Evolutionary conservation across 805 yeast genomes (phyloP), one percentile per base, ranked within the genome.

Genomic region (Torulaspora maleeae): DNA sequence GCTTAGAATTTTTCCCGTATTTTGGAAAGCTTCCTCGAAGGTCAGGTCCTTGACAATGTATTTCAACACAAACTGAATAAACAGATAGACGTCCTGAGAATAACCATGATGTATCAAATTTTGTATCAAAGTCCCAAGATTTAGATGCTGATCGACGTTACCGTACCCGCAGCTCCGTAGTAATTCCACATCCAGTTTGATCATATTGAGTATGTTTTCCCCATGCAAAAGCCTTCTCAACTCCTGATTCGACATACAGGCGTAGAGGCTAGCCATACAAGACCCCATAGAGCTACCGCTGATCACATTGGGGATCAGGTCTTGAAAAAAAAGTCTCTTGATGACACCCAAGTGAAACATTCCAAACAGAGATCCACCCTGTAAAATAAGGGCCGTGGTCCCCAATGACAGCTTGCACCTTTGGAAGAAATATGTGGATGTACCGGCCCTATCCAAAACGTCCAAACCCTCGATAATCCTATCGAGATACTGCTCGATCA

Each of bases 221-320:
- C 64, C 74, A 43, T 72, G 65, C 15, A 80, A 61, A 10, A 74
- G 67, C 3, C 63, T 67, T 1, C 67, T 66, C 5, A 90, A 67
- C 54, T 87, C 93, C 2, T 75, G 76, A 43, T 82, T 86, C 2
- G 79, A 73, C 49, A 85, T 69, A 10, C 87, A 78, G 58, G 97
- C 88, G 1, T 85, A 86, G 29, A 88, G 70, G 0, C 95, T 80
- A 0, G 96, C 98, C 15, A 90, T 89, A 1, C 90, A 83, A 0
- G 98, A 95, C 1, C 99, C 99, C 49, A 88, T 85, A 0, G 96
- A 93, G 46, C 90, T 84, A 0, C 99, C 99, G 5, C 91, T 86
- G 17, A 91, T 79, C 2, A 93, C 85, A 34, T 84, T 70, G 0
- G 99, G 99, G 41, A 93, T 70, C 30, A 90, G 67, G 1, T 85